Evolutionary conservation across 129 eudicot genomes (phyloP).

Genomic region (Helichrysum umbraculigerum): DNA sequence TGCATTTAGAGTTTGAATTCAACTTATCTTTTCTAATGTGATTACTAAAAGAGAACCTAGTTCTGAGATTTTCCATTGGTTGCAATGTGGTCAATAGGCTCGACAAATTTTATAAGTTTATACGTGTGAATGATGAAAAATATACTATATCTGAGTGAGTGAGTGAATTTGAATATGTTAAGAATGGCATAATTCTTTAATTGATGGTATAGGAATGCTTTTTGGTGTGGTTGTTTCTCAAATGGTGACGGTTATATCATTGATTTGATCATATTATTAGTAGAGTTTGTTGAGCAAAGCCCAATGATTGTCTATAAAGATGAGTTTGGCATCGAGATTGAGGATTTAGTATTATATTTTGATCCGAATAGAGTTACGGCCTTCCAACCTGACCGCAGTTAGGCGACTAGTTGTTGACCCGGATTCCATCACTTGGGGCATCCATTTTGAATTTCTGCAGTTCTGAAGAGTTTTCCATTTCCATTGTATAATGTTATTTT

Average conservation of each 20-base stretch:
- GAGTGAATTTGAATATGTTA: not conserved
- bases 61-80: conserved; percentile 74
- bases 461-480: not conserved
- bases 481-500: not conserved
- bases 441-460: not conserved
- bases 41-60: conserved; percentile 70
- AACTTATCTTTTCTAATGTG: conserved; percentile 69
- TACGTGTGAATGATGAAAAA: not conserved
- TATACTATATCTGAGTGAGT: not conserved
- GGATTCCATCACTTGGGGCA: not conserved
- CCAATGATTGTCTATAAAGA: not conserved
- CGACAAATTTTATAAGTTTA: conserved; percentile 40
- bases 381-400: not conserved
- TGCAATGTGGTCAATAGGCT: conserved; percentile 66
- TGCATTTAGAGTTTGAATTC: conserved; percentile 52
- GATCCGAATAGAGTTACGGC: not conserved
- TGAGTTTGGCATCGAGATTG: not conserved
- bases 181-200: too few species aligned
- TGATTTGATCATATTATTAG: too few species aligned
- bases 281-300: not conserved
- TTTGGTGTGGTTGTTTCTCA: too few species aligned
- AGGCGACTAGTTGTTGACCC: not conserved
- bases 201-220: too few species aligned
- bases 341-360: not conserved
- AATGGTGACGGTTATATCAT: too few species aligned